Evolutionary conservation across 176 grass and related monocot genomes (phyloP), one percentile per base, ranked within the genome.

Genomic region (Thalia dealbata): DNA sequence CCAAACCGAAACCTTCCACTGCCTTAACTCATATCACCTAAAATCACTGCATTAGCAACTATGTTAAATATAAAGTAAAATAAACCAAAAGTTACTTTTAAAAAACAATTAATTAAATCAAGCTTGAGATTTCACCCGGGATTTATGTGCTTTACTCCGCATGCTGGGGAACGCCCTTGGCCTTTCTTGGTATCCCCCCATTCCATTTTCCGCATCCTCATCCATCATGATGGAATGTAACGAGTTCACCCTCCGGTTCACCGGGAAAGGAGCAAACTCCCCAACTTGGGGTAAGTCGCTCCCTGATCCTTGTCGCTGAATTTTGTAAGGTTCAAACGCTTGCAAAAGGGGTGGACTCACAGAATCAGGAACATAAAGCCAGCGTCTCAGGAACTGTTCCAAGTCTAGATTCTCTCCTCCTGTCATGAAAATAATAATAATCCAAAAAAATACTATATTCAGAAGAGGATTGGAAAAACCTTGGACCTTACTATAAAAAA

Each of bases 211-310:
- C 76, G 92, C 88, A 52, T 92, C 90, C 74, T 74, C 83, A 64
- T 99, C 90, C 95, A 99, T 97, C 78, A 78, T 83, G 69, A 86
- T 79, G 61, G 87, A 79, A 83, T 84, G 84, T 22, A 74, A 81
- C 42, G 95, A 92, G 23, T 92, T 90, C 65, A 66, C 81, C 62
- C 81, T 85, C 81, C 82, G 86, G 12, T 70, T 81, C 30, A 91
- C 85, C 7, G 83, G 87, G 80, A 88, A 90, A 76, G 95, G 87
- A 90, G 86, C 76, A 71, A 93, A 93, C 71, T 99, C 95, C 82
- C 87, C 89, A 78, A 52, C 75, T 68, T 85, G 86, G 82, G 92
- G 84, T 63, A 92, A 88, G 70, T 92, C 78, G 61, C 84, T 48
- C 92, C 89, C 89, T 55, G 89, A 90, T 77, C 62, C 80, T 32